These are phyloP conservation scores for Candida labiduridarum DNA, from an alignment of 1,139 yeast genomes.

Conservation along the genomic window DNA sequence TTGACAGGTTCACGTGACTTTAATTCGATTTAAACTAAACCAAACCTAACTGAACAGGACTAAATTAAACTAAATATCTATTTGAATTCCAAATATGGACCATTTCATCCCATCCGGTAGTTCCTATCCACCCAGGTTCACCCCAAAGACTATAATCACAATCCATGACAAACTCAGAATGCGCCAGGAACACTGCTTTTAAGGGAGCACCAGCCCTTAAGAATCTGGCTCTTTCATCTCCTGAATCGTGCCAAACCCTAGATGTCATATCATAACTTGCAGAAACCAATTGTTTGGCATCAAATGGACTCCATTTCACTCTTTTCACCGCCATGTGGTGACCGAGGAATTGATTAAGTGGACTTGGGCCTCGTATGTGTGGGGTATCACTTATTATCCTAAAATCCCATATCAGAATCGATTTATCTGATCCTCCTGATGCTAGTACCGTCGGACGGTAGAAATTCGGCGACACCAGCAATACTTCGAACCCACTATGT, in stretches of 20 bases:
- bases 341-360: constrained; percentile 78
- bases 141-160: constrained; percentile 98
- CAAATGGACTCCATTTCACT: constrained; percentile 89
- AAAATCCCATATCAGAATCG: constrained; percentile 84
- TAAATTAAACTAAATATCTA: constrained; percentile 19
- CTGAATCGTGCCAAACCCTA: constrained; percentile 78
- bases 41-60: too few relatives aligned
- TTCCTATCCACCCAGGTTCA: constrained; percentile 91
- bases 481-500: constrained; percentile 80
- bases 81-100: constrained; percentile 85
- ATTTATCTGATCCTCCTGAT: constrained; percentile 87
- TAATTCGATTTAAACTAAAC: too few relatives aligned
- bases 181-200: constrained; percentile 63
- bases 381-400: constrained; percentile 61
- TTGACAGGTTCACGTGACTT: too few relatives aligned
- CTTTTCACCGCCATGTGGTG: constrained; percentile 88
- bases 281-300: constrained; percentile 66
- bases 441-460: constrained; percentile 79
- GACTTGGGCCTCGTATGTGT: constrained; percentile 61
- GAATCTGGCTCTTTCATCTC: constrained; percentile 55
- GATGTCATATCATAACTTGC: constrained; percentile 94
- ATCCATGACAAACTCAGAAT: constrained; percentile 90
- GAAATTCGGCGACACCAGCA: constrained; percentile 88
- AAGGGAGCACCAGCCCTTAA: constrained; percentile 41
- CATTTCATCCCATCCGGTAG: constrained; percentile 97